Evolutionary conservation across 108 stramenopile genomes (phyloP).

Genomic region (Cyclotella cryptica): DNA sequence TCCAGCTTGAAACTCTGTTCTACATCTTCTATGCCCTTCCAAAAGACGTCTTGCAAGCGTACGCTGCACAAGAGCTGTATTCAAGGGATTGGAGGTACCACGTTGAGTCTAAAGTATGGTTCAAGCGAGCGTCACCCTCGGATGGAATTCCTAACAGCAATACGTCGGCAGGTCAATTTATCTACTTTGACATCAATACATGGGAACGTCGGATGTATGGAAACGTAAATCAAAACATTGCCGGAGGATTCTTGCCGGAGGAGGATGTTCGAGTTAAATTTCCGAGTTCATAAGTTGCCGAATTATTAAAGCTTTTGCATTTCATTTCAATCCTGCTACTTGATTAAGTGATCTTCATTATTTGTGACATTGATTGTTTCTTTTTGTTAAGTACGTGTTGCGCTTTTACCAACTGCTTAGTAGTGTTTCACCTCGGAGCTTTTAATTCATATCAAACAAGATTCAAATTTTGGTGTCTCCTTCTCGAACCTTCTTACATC

Average conservation of each 20-base stretch:
- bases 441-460: no score
- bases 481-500: no score
- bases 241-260: constrained; percentile 81
- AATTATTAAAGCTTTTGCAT: constrained; percentile 42
- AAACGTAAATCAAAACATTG: constrained; percentile 87
- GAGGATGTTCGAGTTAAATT: constrained; percentile 91
- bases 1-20: constrained; percentile 98
- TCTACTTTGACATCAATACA: constrained; percentile 91
- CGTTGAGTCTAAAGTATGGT: constrained; percentile 95
- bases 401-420: background rate
- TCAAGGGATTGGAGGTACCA: constrained; percentile 97
- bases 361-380: background rate
- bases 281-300: constrained; percentile 68
- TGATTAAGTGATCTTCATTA: background rate
- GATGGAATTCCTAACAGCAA: constrained; percentile 66
- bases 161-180: constrained; percentile 71
- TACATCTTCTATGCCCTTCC: constrained; percentile 99
- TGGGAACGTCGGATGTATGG: constrained; percentile 89
- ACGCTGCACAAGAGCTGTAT: constrained; percentile 98
- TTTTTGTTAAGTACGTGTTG: background rate
- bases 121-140: constrained; percentile 81
- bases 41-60: constrained; percentile 96
- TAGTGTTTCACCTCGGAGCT: no score
- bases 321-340: constrained; percentile 25
- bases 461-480: no score